Conservation (phyloP, 2,329 filamentous ascomycete species). For the Cladosporium halotolerans region DNA sequence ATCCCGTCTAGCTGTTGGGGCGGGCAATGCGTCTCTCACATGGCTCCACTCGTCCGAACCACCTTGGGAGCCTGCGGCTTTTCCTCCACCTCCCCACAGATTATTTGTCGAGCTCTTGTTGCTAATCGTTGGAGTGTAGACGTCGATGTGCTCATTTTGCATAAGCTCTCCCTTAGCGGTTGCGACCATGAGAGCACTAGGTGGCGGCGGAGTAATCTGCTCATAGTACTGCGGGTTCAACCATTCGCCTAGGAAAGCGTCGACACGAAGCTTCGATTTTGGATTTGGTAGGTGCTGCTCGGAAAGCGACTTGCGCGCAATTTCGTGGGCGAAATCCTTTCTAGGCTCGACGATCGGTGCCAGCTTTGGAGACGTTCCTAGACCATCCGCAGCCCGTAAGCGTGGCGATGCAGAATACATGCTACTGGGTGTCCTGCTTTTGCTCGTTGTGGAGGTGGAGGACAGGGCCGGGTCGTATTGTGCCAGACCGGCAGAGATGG, state of each 20-base stretch:
- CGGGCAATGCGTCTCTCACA: constrained; percentile 23
- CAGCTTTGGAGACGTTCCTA: constrained; percentile 17
- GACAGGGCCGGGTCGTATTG: constrained; percentile 48
- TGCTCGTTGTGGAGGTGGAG: constrained; percentile 20
- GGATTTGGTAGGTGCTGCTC: constrained; percentile 29
- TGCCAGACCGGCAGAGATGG: constrained; percentile 77
- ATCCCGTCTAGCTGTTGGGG: constrained; percentile 38
- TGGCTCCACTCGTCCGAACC: constrained; percentile 26
- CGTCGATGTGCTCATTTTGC: constrained; percentile 59
- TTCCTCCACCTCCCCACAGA: constrained; percentile 42
- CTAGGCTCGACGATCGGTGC: constrained; percentile 33
- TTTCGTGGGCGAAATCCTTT: constrained; percentile 33
- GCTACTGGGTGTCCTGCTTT: constrained; percentile 23
- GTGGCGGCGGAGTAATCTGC: constrained; percentile 80
- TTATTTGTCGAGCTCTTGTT: constrained; percentile 29
- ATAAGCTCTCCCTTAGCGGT: constrained; percentile 83
- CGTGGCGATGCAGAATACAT: constrained; percentile 31
- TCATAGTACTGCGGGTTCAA: constrained; percentile 90
- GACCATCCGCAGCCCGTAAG: constrained; percentile 22
- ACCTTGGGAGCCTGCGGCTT: constrained; percentile 11
- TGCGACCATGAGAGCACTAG: constrained; percentile 79
- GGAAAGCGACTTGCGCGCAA: constrained; percentile 28
- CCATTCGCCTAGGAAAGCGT: constrained; percentile 95
- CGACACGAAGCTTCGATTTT: constrained; percentile 67
- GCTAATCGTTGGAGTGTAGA: constrained; percentile 33